phyloP scores from a whole-genome alignment of 768 basidiomycete species.

The Dentipellis sp. region DNA sequence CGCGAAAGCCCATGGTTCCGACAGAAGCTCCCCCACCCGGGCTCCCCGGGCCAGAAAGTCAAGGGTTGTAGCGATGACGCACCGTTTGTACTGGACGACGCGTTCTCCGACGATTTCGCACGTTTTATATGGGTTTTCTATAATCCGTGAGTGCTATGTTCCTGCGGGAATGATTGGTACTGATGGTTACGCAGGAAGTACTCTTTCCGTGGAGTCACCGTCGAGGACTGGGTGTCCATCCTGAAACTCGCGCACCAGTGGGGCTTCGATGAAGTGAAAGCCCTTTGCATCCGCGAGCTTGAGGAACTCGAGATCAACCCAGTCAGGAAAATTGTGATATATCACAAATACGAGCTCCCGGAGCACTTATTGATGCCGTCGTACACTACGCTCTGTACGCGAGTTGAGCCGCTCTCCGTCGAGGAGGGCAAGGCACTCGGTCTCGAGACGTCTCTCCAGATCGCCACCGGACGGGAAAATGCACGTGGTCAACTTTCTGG shows the following conservation, averaged over 20 bases:
- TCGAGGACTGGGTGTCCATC: constrained; percentile 46
- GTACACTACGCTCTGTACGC: constrained; percentile 26
- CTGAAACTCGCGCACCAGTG: constrained; percentile 46
- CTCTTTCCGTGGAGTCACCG: constrained; percentile 40
- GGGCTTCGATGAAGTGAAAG: constrained; percentile 42
- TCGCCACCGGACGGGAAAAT: constrained; percentile 30
- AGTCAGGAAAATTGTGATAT: constrained; percentile 36
- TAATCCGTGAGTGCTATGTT: constrained; percentile 37
- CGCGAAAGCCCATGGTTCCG: constrained; percentile 37
- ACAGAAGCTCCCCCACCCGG: constrained; percentile 17
- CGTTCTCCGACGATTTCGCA: constrained; percentile 39
- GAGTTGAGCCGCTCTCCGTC: constrained; percentile 26
- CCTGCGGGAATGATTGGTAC: not conserved
- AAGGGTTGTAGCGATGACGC: constrained; percentile 19
- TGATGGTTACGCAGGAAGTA: constrained; percentile 33
- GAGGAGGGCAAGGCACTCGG: constrained; percentile 35
- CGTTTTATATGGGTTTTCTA: constrained; percentile 57
- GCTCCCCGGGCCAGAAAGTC: constrained; percentile 10
- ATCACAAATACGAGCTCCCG: constrained; percentile 27
- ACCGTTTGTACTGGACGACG: constrained; percentile 29
- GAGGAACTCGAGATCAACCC: constrained; percentile 33
- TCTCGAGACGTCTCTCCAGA: constrained; percentile 25
- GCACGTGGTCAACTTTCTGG: constrained; percentile 7
- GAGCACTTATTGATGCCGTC: constrained; percentile 26
- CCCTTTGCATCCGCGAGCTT: constrained; percentile 46